Conservation (phyloP, 805 yeast genomes). For the Yarrowia divulgata region DNA sequence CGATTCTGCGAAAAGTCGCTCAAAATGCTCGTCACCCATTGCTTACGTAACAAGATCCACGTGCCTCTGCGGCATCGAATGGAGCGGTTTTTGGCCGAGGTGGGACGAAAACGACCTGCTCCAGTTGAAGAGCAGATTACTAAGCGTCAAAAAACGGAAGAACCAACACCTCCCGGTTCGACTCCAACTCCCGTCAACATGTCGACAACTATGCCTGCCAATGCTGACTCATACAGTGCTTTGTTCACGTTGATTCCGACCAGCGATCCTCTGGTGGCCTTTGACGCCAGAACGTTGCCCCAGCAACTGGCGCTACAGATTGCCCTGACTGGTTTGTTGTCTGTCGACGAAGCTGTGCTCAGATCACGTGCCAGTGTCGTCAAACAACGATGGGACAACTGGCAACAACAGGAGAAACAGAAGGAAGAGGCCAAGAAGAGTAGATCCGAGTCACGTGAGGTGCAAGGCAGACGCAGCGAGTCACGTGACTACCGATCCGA, state of each 20-base stretch:
- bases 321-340: constrained; percentile 70
- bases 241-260: constrained; percentile 72
- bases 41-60: constrained; percentile 21
- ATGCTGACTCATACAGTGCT: constrained; percentile 58
- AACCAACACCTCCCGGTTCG: constrained; percentile 39
- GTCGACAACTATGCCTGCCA: constrained; percentile 44
- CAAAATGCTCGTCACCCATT: constrained; percentile 24
- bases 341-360: constrained; percentile 60
- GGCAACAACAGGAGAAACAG: constrained; percentile 50
- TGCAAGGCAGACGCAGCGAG: not conserved
- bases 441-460: not conserved
- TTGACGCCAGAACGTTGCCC: constrained; percentile 75
- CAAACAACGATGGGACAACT: constrained; percentile 66
- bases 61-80: constrained; percentile 6
- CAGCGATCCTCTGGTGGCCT: constrained; percentile 64
- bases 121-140: constrained; percentile 47
- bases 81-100: constrained; percentile 30
- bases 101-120: constrained; percentile 47
- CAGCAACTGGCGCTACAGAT: constrained; percentile 67
- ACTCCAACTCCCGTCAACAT: constrained; percentile 15
- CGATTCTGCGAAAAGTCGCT: constrained; percentile 37
- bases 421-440: not conserved
- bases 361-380: constrained; percentile 70
- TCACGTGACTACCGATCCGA: constrained; percentile 39
- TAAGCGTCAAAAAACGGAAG: constrained; percentile 44